phyloP scores from a whole-genome alignment of 352 stramenopile species.

The Pythium biforme region DNA sequence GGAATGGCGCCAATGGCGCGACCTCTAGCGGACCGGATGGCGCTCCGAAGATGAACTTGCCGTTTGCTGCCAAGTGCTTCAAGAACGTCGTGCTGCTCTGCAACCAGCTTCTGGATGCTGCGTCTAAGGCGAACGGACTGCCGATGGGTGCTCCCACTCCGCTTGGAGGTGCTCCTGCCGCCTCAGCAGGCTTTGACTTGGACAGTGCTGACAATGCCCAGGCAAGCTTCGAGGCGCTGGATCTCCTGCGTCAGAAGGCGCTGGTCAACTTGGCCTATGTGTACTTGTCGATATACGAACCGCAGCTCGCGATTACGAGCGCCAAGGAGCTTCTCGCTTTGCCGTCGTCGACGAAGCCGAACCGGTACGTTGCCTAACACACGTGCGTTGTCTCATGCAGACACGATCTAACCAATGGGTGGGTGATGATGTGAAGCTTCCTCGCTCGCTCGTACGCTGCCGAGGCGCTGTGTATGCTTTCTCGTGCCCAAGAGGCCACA shows the following conservation, averaged over 20 bases:
- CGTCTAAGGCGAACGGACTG: conserved; percentile 23
- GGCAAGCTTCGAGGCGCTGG: conserved; percentile 53
- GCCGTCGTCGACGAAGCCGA: conserved; percentile 66
- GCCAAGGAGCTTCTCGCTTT: conserved; percentile 77
- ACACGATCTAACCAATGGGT: not conserved
- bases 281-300: conserved; percentile 90
- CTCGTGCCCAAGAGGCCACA: conserved; percentile 75
- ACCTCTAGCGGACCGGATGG: conserved; percentile 21
- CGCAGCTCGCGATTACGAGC: conserved; percentile 82
- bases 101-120: conserved; percentile 65
- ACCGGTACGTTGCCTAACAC: conserved; percentile 37
- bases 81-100: conserved; percentile 85
- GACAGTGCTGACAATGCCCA: conserved; percentile 32
- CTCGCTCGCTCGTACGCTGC: conserved; percentile 86
- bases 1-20: conserved; percentile 20
- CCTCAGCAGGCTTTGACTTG: not conserved
- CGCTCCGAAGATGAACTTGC: conserved; percentile 78
- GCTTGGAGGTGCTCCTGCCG: not conserved
- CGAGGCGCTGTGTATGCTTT: conserved; percentile 88
- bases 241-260: conserved; percentile 80
- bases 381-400: not conserved
- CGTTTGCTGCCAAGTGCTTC: conserved; percentile 86
- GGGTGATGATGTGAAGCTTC: conserved; percentile 38
- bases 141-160: conserved; percentile 11
- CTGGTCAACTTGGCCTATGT: conserved; percentile 88